Evolutionary conservation across 2,329 filamentous ascomycete genomes (phyloP), one percentile per base, ranked within the genome.

Genomic region (Talaromyces marneffei): DNA sequence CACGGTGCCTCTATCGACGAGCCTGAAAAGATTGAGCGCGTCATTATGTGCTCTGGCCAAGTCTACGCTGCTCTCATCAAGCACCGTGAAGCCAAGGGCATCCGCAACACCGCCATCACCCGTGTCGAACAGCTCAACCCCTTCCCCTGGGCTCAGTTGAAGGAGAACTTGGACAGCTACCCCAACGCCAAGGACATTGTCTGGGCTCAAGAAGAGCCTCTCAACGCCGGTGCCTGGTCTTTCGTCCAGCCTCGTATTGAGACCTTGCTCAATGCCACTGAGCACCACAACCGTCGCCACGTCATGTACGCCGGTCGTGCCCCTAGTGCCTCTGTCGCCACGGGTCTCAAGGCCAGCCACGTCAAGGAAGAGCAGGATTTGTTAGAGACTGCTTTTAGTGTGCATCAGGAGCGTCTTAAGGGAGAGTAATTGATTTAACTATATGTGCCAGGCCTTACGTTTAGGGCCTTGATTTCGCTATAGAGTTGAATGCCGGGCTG

Each of bases 181-280:
- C 91, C 92, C 74, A 99, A 99, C 77, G 93, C 93, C 69, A 91
- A 97, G 84, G 93, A 92, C 66, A 92, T 99, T 67, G 92, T 99
- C 65, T 99, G 92, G 92, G 88, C 86, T 68, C 94, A 99, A 79
- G 94, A 99, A 77, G 94, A 99, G 82, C 94, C 94, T 33, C 85
- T 99, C 63, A 99, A 99, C 75, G 94, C 94, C 8, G 94, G 94
- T 76, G 91, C 91, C 52, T 99, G 94, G 94, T 92, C 87, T 74
- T 97, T 94, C 80, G 90, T 88, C n/a, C 94, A 99, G 80, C 94
- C 94, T 33, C 89, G 94, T 73, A 92, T 99, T 66, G 94, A 99
- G 85, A 99, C 93, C 8, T 80, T 99, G 66, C 84, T 99, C 67
- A 97, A 97, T 81, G 78, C 95, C 75, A 97, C 94, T 0, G 79